Evolutionary conservation across 371 early-diverging fungal genomes (phyloP), one percentile per base, ranked within the genome.

Genomic region (Rhizopus arrhizus): DNA sequence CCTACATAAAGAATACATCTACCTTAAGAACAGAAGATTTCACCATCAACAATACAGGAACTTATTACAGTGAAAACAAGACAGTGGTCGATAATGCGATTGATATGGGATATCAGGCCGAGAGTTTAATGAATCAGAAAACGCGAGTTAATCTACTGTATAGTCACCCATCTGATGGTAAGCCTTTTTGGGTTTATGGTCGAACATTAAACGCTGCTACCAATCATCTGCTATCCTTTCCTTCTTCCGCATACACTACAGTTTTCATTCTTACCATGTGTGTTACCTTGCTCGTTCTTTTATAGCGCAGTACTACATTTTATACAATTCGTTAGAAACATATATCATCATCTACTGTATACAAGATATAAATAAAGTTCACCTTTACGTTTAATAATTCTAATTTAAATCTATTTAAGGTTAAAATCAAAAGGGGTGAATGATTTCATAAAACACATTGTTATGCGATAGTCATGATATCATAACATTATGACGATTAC

Each of bases 21-120:
- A 66, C 69, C 3, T 40, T 71, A 13, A 50, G 73, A 11, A 62
- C 64, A 1, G 65, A 75, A 35, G 56, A 76, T 22, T 75, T 75
- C 42, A 56, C 62, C 5, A 69, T 78, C 6, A 66, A 74, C 36
- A 73, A 69, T 22, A 66, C 69, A 36, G 70, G 58, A 2, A n/a
- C 12, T 28, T 63, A 50, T 40, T 63, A 67, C 40, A 75, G 67
- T 13, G 65, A 56, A 13, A 79, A 79, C 56, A 76, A 75, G 42
- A 70, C 76, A 1, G 73, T 79, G 0, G 48, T 74, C 4, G 79
- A 79, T 59, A 79, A 75, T 65, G 65, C 72, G 0, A 62, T 68
- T 0, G 40, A 61, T 15, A 60, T 58, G 32, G 79, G 79, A 7
- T 74, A 66, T 32, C 59, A 65, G 16, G 64, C 62, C 22, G 45